Evolutionary conservation across 768 basidiomycete species (phyloP).

Genomic region (Hericium rajendrae): DNA sequence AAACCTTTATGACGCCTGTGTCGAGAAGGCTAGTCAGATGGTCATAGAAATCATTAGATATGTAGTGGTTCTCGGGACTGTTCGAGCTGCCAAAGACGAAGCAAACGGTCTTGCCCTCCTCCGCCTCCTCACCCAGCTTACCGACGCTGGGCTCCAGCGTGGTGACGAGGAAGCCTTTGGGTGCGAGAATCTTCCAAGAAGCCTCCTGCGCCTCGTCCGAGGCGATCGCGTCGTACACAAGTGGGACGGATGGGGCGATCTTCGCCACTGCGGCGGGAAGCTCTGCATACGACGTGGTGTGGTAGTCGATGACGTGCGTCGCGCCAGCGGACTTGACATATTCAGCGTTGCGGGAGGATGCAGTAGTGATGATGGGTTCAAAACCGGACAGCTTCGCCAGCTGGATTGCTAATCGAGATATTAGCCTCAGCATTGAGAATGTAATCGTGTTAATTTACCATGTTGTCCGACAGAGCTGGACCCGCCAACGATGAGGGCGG

Average conservation of each 20-base stretch:
- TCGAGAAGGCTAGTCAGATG: conserved; percentile 1
- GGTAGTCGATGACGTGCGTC: conserved; percentile 16
- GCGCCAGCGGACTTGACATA: conserved; percentile 8
- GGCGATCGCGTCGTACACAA: conserved; percentile 14
- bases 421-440: background rate
- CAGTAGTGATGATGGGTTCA: conserved; percentile 12
- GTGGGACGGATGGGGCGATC: conserved; percentile 6
- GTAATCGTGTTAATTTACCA: conserved; percentile 18
- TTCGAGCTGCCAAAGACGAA: background rate
- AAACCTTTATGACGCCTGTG: conserved; percentile 6
- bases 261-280: conserved; percentile 5
- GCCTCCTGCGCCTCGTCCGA: conserved; percentile 7
- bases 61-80: background rate
- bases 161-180: conserved; percentile 7
- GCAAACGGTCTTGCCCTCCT: background rate
- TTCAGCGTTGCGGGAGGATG: conserved; percentile 4
- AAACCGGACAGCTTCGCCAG: conserved; percentile 13
- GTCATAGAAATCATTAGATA: conserved; percentile 1
- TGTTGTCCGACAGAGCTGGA: conserved; percentile 41
- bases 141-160: background rate
- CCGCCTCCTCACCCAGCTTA: background rate
- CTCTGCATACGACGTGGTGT: background rate
- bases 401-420: conserved; percentile 5
- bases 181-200: conserved; percentile 7
- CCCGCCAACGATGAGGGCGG: conserved; percentile 41